A percentile compares a stretch with the other conserved stretches of the same genome.
These are phyloP conservation scores for Ustilago sp. DNA, from an alignment of 1,284 basidiomycete genomes.

Conservation along the genomic window DNA sequence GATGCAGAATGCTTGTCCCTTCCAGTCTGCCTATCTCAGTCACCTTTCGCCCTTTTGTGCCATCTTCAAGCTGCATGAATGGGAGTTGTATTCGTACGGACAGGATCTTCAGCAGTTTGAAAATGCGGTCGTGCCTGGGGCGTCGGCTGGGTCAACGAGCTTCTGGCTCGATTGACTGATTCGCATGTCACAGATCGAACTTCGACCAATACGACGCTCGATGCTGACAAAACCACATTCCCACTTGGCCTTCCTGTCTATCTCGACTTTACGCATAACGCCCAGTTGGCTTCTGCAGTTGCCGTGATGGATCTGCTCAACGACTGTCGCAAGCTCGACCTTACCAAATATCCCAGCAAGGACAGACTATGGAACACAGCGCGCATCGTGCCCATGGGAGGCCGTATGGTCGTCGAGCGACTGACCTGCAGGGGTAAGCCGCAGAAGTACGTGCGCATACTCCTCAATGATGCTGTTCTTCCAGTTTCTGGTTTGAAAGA, in stretches of 20 bases:
- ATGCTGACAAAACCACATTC: conserved; percentile 15
- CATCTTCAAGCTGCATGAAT: conserved; percentile 19
- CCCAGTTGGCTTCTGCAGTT: conserved; percentile 20
- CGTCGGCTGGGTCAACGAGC: conserved; percentile 36
- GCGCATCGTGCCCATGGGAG: conserved; percentile 28
- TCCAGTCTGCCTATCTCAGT: conserved; percentile 26
- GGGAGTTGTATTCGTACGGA: conserved; percentile 31
- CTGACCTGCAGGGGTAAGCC: conserved; percentile 15
- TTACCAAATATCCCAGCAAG: conserved; percentile 3
- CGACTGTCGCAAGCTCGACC: conserved; percentile 10
- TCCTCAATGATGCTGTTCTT: conserved; percentile 23
- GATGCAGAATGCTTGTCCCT: conserved; percentile 31
- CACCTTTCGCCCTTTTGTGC: conserved; percentile 31
- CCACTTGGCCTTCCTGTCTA: conserved; percentile 17
- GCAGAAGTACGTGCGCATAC: conserved; percentile 23
- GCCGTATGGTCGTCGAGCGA: conserved; percentile 15
- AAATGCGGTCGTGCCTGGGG: conserved; percentile 27
- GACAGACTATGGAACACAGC: conserved; percentile 19
- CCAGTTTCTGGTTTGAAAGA: conserved; percentile 15
- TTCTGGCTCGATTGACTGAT: conserved; percentile 28
- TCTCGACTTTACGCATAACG: conserved; percentile 32
- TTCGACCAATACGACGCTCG: conserved; percentile 25
- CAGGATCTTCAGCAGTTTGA: conserved; percentile 32
- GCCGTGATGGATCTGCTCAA: conserved; percentile 23
- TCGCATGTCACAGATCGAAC: conserved; percentile 22